Conservation (phyloP, 495 filamentous ascomycete species). For the Aspergillus haitiensis region DNA sequence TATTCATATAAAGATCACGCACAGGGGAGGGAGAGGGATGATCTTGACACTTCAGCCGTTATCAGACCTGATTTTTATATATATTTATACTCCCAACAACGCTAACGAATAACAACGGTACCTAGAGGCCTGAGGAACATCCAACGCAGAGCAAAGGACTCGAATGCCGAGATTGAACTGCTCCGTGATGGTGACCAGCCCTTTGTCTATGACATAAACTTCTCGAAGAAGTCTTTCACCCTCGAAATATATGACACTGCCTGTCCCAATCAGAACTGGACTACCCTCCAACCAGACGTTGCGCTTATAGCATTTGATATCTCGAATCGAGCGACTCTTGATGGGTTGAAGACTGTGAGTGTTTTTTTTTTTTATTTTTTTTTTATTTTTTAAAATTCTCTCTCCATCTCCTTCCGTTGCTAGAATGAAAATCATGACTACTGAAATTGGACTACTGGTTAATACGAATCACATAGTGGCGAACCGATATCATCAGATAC, state of each 20-base stretch:
- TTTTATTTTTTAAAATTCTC: not conserved
- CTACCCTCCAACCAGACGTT: conserved; percentile 67
- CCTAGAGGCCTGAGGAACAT: conserved; percentile 33
- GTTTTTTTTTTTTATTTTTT: conserved; percentile 7
- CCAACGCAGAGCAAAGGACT: conserved; percentile 14
- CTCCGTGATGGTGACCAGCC: conserved; percentile 80
- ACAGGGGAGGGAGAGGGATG: too few relatives aligned
- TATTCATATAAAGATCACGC: not conserved
- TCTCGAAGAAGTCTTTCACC: conserved; percentile 65
- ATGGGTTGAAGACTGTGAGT: conserved; percentile 61
- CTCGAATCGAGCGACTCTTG: conserved; percentile 62
- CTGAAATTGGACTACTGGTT: not conserved
- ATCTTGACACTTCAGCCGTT: too few relatives aligned
- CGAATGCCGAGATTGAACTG: conserved; percentile 28
- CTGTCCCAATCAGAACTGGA: conserved; percentile 70
- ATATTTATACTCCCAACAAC: not conserved
- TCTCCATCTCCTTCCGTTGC: not conserved
- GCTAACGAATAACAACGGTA: not conserved
- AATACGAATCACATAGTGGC: conserved; percentile 54
- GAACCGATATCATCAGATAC: conserved; percentile 60
- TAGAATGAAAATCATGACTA: not conserved
- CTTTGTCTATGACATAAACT: conserved; percentile 73
- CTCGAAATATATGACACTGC: conserved; percentile 80
- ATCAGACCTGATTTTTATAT: too few relatives aligned
- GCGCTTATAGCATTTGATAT: conserved; percentile 83